Conservation (phyloP, 1,284 basidiomycete genomes). For the Rhizopogon hawkerae region DNA sequence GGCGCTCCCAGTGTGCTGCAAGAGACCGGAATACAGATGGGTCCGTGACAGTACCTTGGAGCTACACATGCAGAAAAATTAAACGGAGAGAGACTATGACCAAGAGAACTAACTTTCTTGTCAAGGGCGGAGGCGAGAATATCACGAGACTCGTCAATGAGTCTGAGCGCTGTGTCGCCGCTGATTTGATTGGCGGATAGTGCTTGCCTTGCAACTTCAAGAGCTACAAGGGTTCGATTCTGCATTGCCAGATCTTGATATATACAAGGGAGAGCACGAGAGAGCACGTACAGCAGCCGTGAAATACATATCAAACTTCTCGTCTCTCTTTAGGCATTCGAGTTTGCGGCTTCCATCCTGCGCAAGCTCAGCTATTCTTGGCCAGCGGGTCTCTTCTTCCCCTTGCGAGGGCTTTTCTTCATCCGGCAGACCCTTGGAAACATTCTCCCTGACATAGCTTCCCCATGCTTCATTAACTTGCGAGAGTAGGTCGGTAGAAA, state of each 20-base stretch:
- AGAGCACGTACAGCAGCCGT: slow-evolving; percentile 53
- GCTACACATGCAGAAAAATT: slow-evolving; percentile 33
- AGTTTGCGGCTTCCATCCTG: slow-evolving; percentile 58
- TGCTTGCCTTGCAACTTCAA: slow-evolving; percentile 36
- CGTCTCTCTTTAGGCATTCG: slow-evolving; percentile 67
- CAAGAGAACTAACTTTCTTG: slow-evolving; percentile 46
- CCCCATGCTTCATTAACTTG: slow-evolving; percentile 60
- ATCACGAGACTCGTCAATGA: slow-evolving; percentile 72
- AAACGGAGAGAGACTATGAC: slow-evolving; percentile 9
- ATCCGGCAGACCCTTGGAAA: slow-evolving; percentile 49
- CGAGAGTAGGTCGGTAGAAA: slow-evolving; percentile 53
- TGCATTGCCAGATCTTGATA: slow-evolving; percentile 23
- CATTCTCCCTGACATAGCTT: slow-evolving; percentile 52
- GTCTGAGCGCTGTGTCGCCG: slow-evolving; percentile 42
- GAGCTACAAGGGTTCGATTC: slow-evolving; percentile 47
- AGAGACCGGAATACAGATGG: slow-evolving; percentile 80
- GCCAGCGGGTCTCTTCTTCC: slow-evolving; percentile 46
- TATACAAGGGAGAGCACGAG: slow-evolving; percentile 6
- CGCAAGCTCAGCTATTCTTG: slow-evolving; percentile 38
- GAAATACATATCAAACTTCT: slow-evolving; percentile 88
- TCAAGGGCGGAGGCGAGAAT: slow-evolving; percentile 71
- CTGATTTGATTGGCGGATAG: slow-evolving; percentile 35
- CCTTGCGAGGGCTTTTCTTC: slow-evolving; percentile 39
- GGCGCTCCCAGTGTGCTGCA: slow-evolving; percentile 84
- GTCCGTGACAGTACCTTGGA: slow-evolving; percentile 77